Evolutionary conservation across 2,329 filamentous ascomycete species (phyloP), one percentile per base, ranked within the genome.

Genomic region (Pseudogymnoascus sp.): DNA sequence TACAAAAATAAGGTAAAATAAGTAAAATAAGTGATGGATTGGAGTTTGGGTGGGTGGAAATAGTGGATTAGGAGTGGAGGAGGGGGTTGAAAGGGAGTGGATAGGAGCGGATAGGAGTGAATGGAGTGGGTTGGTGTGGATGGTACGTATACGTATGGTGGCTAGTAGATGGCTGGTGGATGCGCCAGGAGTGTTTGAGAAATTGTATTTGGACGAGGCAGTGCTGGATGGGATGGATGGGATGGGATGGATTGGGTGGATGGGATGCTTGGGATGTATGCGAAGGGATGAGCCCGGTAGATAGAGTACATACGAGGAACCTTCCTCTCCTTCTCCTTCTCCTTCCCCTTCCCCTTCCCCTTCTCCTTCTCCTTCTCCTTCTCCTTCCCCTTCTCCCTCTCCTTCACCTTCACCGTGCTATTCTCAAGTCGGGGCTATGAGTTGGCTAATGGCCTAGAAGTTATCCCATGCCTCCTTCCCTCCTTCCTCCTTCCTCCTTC

Each of bases 141-240:
- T n/a, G 4, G 11, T 36, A 14, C 12, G 23, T 30, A 52, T 30
- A 52, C 23, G 23, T n/a, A 14, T 28, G 23, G 45, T 52, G 45
- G 45, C 45, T 52, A 25, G 45, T 52, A 22, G 42, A 49, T 49
- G 42, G 42, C 42, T 49, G 49, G 49, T 52, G 14, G 25, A 52
- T 16, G 25, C 45, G 49, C 49, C 28, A 55, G 49, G 49, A 33
- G 49, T 55, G 49, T 55, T 55, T 55, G 25, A 55, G 49, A 55
- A 33, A 30, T 55, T 55, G 45, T 30, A 16, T 52, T 52, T 52
- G 12, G 22, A 45, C 41, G 11, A 25, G 41, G 22, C 41, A 25
- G 41, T 45, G 41, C 41, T 45, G 22, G 22, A 25, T 45, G 22
- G 16, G 36, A 35, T 35, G 33, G 33, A 35, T 19, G 19, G 19